Evolutionary conservation across 2,329 filamentous ascomycete species (phyloP).

Genomic region (Penicillium brasilianum): DNA sequence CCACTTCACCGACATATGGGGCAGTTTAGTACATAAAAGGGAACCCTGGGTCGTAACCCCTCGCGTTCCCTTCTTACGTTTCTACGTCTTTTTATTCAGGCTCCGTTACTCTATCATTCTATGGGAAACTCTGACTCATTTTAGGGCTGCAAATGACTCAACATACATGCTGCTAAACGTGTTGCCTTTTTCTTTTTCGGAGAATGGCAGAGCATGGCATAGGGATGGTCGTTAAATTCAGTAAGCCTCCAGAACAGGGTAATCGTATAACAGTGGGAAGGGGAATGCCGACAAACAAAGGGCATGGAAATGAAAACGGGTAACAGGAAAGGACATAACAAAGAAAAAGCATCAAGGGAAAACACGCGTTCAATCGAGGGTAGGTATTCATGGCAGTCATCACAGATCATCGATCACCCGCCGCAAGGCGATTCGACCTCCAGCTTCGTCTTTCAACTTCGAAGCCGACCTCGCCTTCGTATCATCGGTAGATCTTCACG

Average conservation of each 20-base stretch:
- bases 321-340: conserved; percentile 14
- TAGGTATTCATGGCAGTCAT: conserved; percentile 32
- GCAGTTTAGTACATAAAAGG: conserved; percentile 12
- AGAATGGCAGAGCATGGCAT: not conserved
- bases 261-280: conserved; percentile 5
- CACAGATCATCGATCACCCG: not conserved
- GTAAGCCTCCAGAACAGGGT: conserved; percentile 22
- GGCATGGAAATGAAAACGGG: not conserved
- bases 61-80: not conserved
- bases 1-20: conserved; percentile 17
- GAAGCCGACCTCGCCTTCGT: not conserved
- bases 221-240: not conserved
- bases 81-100: not conserved
- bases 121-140: not conserved
- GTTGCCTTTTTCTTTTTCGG: conserved; percentile 11
- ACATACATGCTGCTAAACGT: not conserved
- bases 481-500: not conserved
- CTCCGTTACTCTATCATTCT: not conserved
- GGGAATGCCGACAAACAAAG: not conserved
- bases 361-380: not conserved
- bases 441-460: not conserved
- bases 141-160: not conserved
- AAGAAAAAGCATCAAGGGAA: conserved; percentile 8
- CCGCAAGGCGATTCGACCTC: not conserved
- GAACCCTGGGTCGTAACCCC: not conserved